Evolutionary conservation across 306 rosid genomes (phyloP).

Genomic region (Comarum palustre): DNA sequence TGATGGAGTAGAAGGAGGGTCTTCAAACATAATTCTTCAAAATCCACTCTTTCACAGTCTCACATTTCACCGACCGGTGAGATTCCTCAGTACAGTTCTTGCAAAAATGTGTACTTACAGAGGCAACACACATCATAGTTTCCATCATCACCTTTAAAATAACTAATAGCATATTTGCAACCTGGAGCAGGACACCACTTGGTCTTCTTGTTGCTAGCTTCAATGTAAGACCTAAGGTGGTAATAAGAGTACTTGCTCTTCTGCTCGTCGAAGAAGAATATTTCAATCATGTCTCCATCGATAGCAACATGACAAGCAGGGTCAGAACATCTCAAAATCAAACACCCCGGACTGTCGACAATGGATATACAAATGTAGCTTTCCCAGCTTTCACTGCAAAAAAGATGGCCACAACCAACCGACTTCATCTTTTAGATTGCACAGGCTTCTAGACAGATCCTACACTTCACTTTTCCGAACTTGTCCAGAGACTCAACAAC

Average conservation of each 20-base stretch:
- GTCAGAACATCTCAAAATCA: constrained; percentile 79
- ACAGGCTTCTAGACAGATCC: constrained; percentile 49
- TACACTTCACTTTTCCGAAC: constrained; percentile 42
- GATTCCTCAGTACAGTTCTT: constrained; percentile 97
- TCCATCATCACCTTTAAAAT: constrained; percentile 56
- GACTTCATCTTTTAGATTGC: constrained; percentile 30
- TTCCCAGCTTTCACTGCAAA: constrained; percentile 47
- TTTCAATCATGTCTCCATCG: constrained; percentile 66
- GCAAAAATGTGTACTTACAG: constrained; percentile 74
- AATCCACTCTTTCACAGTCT: constrained; percentile 87
- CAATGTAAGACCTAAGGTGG: constrained; percentile 71
- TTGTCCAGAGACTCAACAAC: constrained; percentile 20
- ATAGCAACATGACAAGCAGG: constrained; percentile 76
- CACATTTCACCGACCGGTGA: constrained; percentile 92
- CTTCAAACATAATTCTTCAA: constrained; percentile 48
- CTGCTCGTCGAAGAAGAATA: constrained; percentile 49
- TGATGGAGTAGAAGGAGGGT: no score
- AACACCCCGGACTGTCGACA: constrained; percentile 86
- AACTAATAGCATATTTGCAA: constrained; percentile 76
- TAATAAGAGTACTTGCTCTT: constrained; percentile 62
- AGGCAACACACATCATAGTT: constrained; percentile 83
- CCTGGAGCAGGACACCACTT: constrained; percentile 97
- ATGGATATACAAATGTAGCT: constrained; percentile 76
- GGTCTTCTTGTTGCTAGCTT: constrained; percentile 64
- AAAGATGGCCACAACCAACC: constrained; percentile 54